These are phyloP conservation scores for Chaetomium sp. DNA, from an alignment of 2,329 filamentous ascomycete genomes.

Conservation along the genomic window DNA sequence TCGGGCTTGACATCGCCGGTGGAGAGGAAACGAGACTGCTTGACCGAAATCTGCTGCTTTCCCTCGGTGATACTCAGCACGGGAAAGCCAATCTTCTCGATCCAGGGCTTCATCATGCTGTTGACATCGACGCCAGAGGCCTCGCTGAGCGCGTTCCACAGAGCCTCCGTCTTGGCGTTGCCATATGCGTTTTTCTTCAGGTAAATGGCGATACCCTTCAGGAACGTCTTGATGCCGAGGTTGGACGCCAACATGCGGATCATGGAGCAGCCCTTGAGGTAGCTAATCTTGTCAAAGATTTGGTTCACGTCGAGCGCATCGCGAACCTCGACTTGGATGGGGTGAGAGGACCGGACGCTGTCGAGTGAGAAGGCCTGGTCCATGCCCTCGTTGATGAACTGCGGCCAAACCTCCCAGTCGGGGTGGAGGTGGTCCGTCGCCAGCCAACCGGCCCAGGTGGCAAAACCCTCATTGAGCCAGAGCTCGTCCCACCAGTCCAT, in stretches of 20 bases:
- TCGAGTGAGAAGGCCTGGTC: constrained; percentile 90
- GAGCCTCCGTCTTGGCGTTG: constrained; percentile 86
- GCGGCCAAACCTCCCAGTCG: constrained; percentile 96
- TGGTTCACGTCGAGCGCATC: constrained; percentile 96
- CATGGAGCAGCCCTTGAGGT: constrained; percentile 92
- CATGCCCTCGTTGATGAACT: constrained; percentile 94
- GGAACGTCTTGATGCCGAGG: constrained; percentile 83
- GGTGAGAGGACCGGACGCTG: constrained; percentile 86
- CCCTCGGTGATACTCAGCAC: constrained; percentile 85
- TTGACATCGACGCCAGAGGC: constrained; percentile 86
- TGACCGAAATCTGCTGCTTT: constrained; percentile 76
- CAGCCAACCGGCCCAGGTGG: constrained; percentile 97
- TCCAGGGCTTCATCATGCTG: constrained; percentile 90
- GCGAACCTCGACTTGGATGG: constrained; percentile 92
- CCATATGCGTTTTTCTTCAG: constrained; percentile 85
- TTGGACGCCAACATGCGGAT: constrained; percentile 95
- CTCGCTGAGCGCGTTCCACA: constrained; percentile 86
- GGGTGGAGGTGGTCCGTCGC: constrained; percentile 90
- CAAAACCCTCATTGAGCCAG: constrained; percentile 97
- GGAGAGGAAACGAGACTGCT: constrained; percentile 86
- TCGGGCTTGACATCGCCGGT: constrained; percentile 88
- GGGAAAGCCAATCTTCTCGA: constrained; percentile 92
- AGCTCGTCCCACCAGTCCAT: constrained; percentile 99
- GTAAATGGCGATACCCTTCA: constrained; percentile 87
- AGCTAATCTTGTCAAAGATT: constrained; percentile 96